Evolutionary conservation across 441 rosid genomes (phyloP).

Genomic region (Melastoma candidum): DNA sequence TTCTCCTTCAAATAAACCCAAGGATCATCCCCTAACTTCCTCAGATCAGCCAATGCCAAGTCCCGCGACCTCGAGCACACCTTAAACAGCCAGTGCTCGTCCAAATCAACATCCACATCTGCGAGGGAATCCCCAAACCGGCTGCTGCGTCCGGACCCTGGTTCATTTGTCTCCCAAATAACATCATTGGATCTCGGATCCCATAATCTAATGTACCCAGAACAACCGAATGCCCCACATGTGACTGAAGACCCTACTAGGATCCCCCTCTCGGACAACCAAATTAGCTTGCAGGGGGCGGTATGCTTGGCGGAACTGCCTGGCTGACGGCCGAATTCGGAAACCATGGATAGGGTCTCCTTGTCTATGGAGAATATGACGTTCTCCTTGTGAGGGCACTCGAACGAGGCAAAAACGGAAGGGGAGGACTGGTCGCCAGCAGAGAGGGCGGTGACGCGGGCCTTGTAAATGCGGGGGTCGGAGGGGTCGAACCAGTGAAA

Average conservation of each 20-base stretch:
- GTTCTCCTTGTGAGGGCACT: constrained; percentile 76
- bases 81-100: constrained; percentile 45
- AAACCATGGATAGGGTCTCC: constrained; percentile 51
- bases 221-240: constrained; percentile 67
- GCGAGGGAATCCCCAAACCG: constrained; percentile 85
- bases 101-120: constrained; percentile 59
- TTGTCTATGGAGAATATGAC: constrained; percentile 53
- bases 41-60: constrained; percentile 73
- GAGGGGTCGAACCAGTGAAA: constrained; percentile 65
- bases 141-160: constrained; percentile 87
- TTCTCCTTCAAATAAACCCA: constrained; percentile 72
- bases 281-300: constrained; percentile 57
- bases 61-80: constrained; percentile 88
- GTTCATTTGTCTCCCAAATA: constrained; percentile 90
- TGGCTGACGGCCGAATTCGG: constrained; percentile 52
- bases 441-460: constrained; percentile 43
- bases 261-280: constrained; percentile 40
- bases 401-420: constrained; percentile 57
- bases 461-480: constrained; percentile 80
- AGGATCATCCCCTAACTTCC: constrained; percentile 73
- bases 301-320: constrained; percentile 56
- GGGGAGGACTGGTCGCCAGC: constrained; percentile 28
- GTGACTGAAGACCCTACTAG: constrained; percentile 47
- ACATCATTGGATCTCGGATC: constrained; percentile 51
- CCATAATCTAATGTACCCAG: constrained; percentile 80